Base-by-base conservation (phyloP, 73 alveolate genomes). In the Halteria grandinella region DNA sequence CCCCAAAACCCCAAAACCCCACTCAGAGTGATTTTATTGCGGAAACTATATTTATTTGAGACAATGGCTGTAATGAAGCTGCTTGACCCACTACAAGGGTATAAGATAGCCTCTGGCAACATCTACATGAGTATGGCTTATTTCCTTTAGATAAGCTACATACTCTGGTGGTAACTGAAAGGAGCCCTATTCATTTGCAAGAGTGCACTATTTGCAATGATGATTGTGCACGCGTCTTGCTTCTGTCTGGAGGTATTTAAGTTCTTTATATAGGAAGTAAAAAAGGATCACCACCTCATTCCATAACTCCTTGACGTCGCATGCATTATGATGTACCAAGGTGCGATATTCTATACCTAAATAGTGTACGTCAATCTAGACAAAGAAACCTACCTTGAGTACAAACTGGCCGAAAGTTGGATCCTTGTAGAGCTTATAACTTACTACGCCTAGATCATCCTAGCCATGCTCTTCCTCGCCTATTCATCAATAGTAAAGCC, bases 51-150 rank as follows among this genome's bases (percentile, higher is more conserved):
- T n/a, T n/a, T n/a, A n/a, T n/a, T n/a, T n/a, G n/a, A n/a, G n/a
- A n/a, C n/a, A n/a, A n/a, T n/a, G n/a, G n/a, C n/a, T n/a, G n/a
- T n/a, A 60, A 60, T 60, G 77, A 60, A 31, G 58, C 77, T 60
- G 3, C 43, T 60, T 40, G 77, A 60, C 34, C 77, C 77, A 24
- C 43, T 60, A 28, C 24, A 60, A 21, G 77, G 77, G 29, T 60
- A 60, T 37, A 55, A 59, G 37, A 40, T 60, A 8, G 77, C 77
- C 37, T 60, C 77, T 15, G 77, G 60, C 12, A 60, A 60, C 21
- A 37, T 60, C 40, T 60, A 60, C 59, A 60, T 60, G 77, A 60
- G 43, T 37, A 23, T 60, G 17, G 43, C 77, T 40, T 60, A 60
- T 20, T 20, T 60, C 5, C 77, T 60, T 49, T 29, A 60, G 29